Conservation (phyloP, 257 asterid species). For the Nicotiana noctiflora region DNA sequence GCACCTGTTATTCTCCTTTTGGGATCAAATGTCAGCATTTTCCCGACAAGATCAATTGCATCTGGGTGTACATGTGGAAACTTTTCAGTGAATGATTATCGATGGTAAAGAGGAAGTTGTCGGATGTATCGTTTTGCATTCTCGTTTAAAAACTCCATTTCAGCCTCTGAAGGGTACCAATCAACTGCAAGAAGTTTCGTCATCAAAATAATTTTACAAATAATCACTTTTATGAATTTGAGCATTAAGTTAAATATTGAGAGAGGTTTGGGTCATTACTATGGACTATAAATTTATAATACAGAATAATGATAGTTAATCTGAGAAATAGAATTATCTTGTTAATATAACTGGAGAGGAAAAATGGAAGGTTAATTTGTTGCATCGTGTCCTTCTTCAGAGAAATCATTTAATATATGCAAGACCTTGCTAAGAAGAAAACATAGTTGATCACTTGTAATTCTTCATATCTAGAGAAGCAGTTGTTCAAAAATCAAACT, state of each 20-base stretch:
- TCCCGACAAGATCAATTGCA: conserved; percentile 20
- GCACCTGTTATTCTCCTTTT: conserved; percentile 16
- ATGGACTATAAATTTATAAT: neutral
- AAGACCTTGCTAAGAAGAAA: neutral
- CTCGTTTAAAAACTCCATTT: conserved; percentile 18
- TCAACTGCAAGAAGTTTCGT: conserved; percentile 9
- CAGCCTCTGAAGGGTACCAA: conserved; percentile 23
- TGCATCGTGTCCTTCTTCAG: neutral
- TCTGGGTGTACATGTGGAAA: conserved; percentile 15
- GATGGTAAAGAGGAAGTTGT: conserved; percentile 18
- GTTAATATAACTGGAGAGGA: neutral
- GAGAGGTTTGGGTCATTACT: neutral
- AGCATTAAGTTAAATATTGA: neutral
- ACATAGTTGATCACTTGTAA: neutral
- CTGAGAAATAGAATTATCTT: too few species aligned
- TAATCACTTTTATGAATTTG: neutral
- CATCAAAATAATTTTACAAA: neutral
- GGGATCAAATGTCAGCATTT: conserved; percentile 20
- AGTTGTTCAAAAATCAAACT: neutral
- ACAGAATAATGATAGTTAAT: neutral
- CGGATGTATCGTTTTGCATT: conserved; percentile 15
- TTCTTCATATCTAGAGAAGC: neutral
- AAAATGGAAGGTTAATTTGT: neutral
- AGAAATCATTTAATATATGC: neutral
- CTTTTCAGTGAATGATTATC: conserved; percentile 13